phyloP scores from a whole-genome alignment of 768 basidiomycete species.

The Fomitopsis pulvina region DNA sequence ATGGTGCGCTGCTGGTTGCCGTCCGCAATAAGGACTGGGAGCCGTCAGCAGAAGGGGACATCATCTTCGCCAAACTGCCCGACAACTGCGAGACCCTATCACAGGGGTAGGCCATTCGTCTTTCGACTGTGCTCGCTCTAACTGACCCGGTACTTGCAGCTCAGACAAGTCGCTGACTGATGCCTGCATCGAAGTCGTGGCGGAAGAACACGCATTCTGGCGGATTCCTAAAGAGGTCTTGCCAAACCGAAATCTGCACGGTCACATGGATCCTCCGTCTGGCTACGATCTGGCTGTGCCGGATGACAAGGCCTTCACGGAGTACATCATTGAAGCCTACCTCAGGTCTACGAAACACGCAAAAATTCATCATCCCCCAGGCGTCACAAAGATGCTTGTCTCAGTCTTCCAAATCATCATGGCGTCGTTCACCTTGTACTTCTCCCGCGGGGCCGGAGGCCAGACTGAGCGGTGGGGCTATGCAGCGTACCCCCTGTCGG shows the following conservation, averaged over 20 bases:
- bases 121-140: too few relatives aligned
- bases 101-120: too few relatives aligned
- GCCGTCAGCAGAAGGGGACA: neutral
- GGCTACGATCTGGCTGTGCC: neutral
- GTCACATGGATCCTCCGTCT: neutral
- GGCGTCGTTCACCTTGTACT: neutral
- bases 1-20: neutral
- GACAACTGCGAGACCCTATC: neutral
- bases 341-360: neutral
- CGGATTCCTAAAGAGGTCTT: neutral
- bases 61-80: neutral
- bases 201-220: too few relatives aligned
- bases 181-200: neutral
- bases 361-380: neutral
- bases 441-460: neutral
- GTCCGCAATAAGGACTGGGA: neutral
- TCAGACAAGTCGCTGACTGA: too few relatives aligned
- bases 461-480: neutral
- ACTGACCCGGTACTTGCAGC: too few relatives aligned
- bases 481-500: neutral
- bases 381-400: neutral
- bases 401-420: neutral
- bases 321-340: neutral
- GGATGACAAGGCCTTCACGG: neutral
- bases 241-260: neutral